These are phyloP conservation scores for Ceratocystis diversiconidia DNA, from an alignment of 2,329 filamentous ascomycete species.

Conservation along the genomic window DNA sequence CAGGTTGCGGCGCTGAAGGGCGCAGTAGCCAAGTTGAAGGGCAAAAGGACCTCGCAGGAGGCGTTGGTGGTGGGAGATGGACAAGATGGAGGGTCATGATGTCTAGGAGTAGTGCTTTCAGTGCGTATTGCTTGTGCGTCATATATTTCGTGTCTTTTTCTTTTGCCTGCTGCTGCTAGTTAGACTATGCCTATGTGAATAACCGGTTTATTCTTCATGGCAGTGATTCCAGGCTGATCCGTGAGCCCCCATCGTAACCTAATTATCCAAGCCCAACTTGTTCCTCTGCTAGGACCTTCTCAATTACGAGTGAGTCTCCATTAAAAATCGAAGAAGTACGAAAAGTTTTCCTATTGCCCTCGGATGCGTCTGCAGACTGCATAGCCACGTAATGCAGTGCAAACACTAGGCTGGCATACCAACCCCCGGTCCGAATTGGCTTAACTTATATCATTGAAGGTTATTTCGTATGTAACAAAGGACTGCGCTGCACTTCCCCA, in stretches of 20 bases:
- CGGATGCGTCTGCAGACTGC: neutral
- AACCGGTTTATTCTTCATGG: neutral
- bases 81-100: neutral
- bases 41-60: neutral
- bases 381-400: neutral
- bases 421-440: neutral
- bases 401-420: neutral
- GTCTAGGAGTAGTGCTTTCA: neutral
- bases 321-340: neutral
- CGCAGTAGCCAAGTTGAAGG: constrained; percentile 12
- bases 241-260: neutral
- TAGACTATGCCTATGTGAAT: neutral
- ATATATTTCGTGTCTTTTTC: neutral
- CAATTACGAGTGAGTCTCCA: neutral
- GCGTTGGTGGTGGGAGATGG: neutral
- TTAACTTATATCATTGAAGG: neutral
- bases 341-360: neutral
- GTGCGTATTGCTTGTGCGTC: neutral
- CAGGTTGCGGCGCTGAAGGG: constrained; percentile 22
- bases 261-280: neutral
- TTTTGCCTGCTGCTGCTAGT: neutral
- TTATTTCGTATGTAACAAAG: neutral
- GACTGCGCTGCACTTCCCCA: neutral
- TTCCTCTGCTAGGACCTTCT: neutral
- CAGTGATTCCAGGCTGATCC: neutral